A percentile compares a stretch with the other conserved stretches of the same genome.
These are phyloP conservation scores for Stylonectria norvegica DNA, from an alignment of 2,329 filamentous ascomycete genomes.

Conservation along the genomic window DNA sequence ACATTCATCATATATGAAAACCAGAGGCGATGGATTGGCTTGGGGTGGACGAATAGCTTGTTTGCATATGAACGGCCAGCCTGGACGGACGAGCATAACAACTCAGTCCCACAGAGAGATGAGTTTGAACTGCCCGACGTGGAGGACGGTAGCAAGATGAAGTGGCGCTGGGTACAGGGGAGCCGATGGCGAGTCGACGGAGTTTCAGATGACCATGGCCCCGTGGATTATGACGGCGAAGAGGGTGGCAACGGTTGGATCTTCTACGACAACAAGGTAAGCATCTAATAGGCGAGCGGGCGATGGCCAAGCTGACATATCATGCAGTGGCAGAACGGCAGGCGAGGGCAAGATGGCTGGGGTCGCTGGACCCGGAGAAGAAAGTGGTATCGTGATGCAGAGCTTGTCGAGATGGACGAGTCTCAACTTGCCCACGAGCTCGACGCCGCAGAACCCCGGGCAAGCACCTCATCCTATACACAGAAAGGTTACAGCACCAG, in stretches of 20 bases:
- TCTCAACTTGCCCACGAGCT: constrained; percentile 34
- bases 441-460: constrained; percentile 34
- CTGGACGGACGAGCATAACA: constrained; percentile 96
- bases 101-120: constrained; percentile 71
- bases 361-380: constrained; percentile 86
- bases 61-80: constrained; percentile 85
- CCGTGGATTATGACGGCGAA: constrained; percentile 51
- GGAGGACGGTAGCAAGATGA: constrained; percentile 55
- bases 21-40: constrained; percentile 87
- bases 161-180: constrained; percentile 75
- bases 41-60: constrained; percentile 90
- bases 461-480: constrained; percentile 18
- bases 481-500: constrained; percentile 34
- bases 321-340: constrained; percentile 79
- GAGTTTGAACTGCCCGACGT: constrained; percentile 61
- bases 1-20: constrained; percentile 98
- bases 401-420: constrained; percentile 72
- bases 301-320: constrained; percentile 8
- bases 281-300: constrained; percentile 8
- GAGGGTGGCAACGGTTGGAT: constrained; percentile 80
- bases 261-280: constrained; percentile 95
- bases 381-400: constrained; percentile 96
- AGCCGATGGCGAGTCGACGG: constrained; percentile 87
- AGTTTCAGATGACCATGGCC: constrained; percentile 48
- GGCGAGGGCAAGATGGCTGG: constrained; percentile 85